These are phyloP conservation scores for Aegilops tauschii DNA, from an alignment of 176 grass and related monocot genomes.

Conservation along the genomic window DNA sequence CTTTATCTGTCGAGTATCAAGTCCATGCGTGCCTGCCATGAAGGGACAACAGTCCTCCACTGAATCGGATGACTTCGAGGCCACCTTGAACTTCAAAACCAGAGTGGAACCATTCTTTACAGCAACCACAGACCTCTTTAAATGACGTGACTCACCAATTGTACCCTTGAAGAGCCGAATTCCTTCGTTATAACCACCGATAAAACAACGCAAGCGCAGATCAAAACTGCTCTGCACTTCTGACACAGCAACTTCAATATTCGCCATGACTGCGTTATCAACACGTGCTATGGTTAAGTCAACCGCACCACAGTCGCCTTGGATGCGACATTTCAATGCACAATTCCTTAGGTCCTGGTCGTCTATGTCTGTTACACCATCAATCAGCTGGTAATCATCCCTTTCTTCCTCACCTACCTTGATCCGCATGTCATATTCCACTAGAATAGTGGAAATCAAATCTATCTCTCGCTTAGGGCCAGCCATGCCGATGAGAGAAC, in stretches of 20 bases:
- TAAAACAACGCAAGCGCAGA: not conserved
- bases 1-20: not conserved
- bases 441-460: not conserved
- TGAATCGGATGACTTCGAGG: not conserved
- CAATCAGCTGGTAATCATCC: slow-evolving; percentile 21
- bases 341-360: not conserved
- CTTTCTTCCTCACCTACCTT: not conserved
- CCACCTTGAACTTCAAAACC: slow-evolving; percentile 14
- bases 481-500: slow-evolving; percentile 15
- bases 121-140: slow-evolving; percentile 13
- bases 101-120: not conserved
- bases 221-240: not conserved
- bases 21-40: not conserved
- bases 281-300: not conserved
- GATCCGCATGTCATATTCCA: slow-evolving; percentile 23
- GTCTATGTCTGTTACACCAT: not conserved
- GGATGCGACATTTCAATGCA: not conserved
- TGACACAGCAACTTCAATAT: not conserved
- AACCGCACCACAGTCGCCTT: not conserved
- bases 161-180: slow-evolving; percentile 4
- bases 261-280: not conserved
- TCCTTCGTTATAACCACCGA: not conserved
- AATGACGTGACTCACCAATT: not conserved
- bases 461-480: slow-evolving; percentile 25
- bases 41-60: not conserved